These are phyloP conservation scores for Teratosphaeriaceae sp. DNA, from an alignment of 2,329 filamentous ascomycete species.

Conservation along the genomic window DNA sequence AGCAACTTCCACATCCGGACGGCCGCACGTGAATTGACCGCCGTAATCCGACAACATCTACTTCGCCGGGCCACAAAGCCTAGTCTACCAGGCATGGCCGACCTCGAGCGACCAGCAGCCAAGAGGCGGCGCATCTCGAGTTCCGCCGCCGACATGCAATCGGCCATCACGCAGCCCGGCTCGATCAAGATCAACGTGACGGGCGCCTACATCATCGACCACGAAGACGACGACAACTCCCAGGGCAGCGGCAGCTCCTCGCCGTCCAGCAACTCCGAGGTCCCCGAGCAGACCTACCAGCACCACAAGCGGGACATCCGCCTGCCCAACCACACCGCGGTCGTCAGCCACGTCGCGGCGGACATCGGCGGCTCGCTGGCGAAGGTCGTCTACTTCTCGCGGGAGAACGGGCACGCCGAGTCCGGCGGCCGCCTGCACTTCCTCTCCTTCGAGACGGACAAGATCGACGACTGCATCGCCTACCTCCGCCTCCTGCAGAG, in stretches of 20 bases:
- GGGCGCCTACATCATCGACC: slow-evolving; percentile 92
- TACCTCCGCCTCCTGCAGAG: slow-evolving; percentile 83
- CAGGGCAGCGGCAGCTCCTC: slow-evolving; percentile 21
- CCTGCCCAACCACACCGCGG: slow-evolving; percentile 88
- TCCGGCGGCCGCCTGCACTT: slow-evolving; percentile 91
- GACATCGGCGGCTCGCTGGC: slow-evolving; percentile 97
- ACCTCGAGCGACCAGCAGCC: slow-evolving; percentile 59
- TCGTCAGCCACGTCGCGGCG: slow-evolving; percentile 94
- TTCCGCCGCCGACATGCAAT: slow-evolving; percentile 37
- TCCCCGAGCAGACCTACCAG: slow-evolving; percentile 48
- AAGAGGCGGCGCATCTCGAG: slow-evolving; percentile 30
- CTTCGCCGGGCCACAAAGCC: neutral
- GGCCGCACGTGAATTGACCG: neutral
- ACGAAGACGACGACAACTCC: slow-evolving; percentile 45
- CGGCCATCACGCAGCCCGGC: slow-evolving; percentile 53
- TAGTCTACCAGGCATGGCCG: slow-evolving; percentile 62
- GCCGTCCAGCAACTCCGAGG: slow-evolving; percentile 39
- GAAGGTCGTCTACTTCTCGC: slow-evolving; percentile 96
- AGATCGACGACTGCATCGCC: slow-evolving; percentile 86
- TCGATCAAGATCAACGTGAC: slow-evolving; percentile 92
- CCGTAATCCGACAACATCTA: neutral
- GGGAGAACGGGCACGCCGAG: slow-evolving; percentile 56
- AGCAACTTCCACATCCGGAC: slow-evolving; percentile 3
- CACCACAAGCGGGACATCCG: slow-evolving; percentile 88
- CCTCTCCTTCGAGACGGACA: slow-evolving; percentile 90